Evolutionary conservation across 78 protist species (phyloP).

Genomic region (Thecamonas trahens): DNA sequence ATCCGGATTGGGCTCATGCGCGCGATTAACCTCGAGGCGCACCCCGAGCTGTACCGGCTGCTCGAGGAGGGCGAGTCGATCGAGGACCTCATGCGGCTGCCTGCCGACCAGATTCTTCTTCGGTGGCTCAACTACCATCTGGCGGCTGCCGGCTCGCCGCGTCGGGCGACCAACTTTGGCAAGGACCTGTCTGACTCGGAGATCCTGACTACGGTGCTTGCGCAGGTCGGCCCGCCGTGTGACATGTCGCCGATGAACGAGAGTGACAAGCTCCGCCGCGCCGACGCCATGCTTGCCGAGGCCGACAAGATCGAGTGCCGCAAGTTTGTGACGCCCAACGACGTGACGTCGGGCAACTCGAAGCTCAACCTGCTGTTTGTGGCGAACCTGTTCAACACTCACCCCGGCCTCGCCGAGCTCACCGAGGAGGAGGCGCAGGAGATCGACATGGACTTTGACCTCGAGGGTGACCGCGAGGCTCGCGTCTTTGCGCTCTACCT

Average conservation of each 20-base stretch:
- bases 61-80: constrained; percentile 83
- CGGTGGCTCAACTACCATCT: constrained; percentile 95
- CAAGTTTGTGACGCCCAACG: constrained; percentile 64
- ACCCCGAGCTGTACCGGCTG: constrained; percentile 87
- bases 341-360: constrained; percentile 72
- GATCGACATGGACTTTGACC: constrained; percentile 18
- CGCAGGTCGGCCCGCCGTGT: too few relatives aligned
- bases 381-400: constrained; percentile 88
- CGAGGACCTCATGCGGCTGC: constrained; percentile 66
- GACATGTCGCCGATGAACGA: constrained; percentile 45
- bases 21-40: constrained; percentile 63
- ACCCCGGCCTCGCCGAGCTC: constrained; percentile 70
- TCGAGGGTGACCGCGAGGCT: constrained; percentile 87
- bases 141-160: constrained; percentile 60
- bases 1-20: constrained; percentile 76
- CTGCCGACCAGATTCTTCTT: constrained; percentile 80
- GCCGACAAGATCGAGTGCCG: constrained; percentile 83
- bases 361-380: constrained; percentile 90
- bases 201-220: constrained; percentile 77
- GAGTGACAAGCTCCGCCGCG: constrained; percentile 55
- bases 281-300: constrained; percentile 57
- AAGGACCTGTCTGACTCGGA: constrained; percentile 69
- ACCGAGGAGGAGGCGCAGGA: constrained; percentile 35
- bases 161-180: constrained; percentile 79
- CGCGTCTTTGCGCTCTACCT: constrained; percentile 84